Evolutionary conservation across 768 basidiomycete species (phyloP).

Genomic region (Mycena leptocephala): DNA sequence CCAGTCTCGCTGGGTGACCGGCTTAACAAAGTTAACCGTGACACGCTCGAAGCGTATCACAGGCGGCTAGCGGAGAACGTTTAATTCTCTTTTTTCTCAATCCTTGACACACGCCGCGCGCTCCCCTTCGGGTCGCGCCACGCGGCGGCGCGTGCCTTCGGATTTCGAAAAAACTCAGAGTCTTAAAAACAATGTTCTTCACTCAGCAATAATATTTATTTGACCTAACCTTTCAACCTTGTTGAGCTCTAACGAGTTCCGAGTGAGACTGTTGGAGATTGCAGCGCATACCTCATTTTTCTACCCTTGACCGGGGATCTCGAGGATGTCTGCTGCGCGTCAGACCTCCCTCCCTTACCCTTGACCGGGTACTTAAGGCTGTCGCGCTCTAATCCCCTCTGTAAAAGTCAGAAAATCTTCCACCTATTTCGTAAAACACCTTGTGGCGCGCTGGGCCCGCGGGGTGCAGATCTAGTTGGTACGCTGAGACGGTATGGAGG

Average conservation of each 20-base stretch:
- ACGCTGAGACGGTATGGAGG: neutral
- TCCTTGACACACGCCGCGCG: too few species aligned
- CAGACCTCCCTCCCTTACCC: neutral
- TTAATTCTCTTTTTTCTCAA: too few species aligned
- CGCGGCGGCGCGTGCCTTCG: slow-evolving; percentile 2
- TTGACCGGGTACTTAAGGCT: neutral
- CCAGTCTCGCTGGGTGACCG: slow-evolving; percentile 27
- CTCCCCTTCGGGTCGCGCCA: too few species aligned
- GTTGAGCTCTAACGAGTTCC: neutral
- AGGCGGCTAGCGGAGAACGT: too few species aligned
- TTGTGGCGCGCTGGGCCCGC: neutral
- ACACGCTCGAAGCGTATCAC: too few species aligned
- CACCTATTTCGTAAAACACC: neutral
- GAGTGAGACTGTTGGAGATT: neutral
- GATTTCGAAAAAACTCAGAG: slow-evolving; percentile 18
- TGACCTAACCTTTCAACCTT: neutral
- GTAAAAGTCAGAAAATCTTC: neutral
- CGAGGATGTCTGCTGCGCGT: neutral
- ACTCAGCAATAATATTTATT: neutral
- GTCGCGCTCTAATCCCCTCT: neutral
- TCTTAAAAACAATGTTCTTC: neutral
- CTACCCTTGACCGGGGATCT: neutral
- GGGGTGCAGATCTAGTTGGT: neutral
- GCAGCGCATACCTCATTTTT: neutral
- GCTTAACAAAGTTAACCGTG: neutral